phyloP scores from a whole-genome alignment of 176 grass and related monocot genomes.

The Carex scoparia region DNA sequence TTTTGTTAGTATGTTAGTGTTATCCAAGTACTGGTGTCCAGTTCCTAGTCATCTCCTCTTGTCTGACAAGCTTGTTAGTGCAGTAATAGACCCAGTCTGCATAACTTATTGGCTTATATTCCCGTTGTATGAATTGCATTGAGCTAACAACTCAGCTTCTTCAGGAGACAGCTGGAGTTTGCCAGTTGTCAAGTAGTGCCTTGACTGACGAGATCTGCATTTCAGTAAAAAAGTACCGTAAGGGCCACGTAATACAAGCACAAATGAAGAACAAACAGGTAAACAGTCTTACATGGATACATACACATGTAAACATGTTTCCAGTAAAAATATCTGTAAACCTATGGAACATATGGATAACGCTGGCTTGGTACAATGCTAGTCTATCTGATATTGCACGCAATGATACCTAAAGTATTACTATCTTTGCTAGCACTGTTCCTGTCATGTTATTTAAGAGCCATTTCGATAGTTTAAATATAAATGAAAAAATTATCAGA shows the following conservation, averaged over 20 bases:
- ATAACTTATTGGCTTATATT: neutral
- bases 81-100: constrained; percentile 20
- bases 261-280: neutral
- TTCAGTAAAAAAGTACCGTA: constrained; percentile 4
- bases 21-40: neutral
- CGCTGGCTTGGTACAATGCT: neutral
- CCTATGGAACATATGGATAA: neutral
- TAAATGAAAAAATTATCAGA: neutral
- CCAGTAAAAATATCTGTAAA: too few species aligned
- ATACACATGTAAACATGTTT: neutral
- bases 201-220: constrained; percentile 50
- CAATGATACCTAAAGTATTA: neutral
- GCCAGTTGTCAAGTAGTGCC: constrained; percentile 60
- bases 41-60: neutral
- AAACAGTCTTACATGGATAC: neutral
- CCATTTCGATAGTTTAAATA: neutral
- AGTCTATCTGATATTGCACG: neutral
- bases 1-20: neutral
- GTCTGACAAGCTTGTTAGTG: constrained; percentile 9
- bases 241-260: neutral
- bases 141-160: constrained; percentile 50
- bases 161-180: constrained; percentile 44
- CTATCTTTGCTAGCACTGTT: neutral
- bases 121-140: constrained; percentile 39
- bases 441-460: neutral